phyloP scores from a whole-genome alignment of 768 basidiomycete species.

The Suillus spraguei region DNA sequence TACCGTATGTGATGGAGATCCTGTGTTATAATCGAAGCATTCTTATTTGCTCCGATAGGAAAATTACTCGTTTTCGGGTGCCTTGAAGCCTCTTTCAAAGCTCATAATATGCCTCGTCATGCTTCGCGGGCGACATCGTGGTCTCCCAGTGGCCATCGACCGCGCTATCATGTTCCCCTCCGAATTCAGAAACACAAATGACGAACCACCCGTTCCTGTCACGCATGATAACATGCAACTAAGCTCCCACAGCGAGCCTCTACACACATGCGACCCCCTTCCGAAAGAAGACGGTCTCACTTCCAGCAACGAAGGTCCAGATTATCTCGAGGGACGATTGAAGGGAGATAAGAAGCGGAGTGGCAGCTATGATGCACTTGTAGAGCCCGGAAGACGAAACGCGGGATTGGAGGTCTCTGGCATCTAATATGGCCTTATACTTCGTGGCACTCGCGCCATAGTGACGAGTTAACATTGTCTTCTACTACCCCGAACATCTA shows the following conservation, averaged over 20 bases:
- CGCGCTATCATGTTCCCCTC: conserved; percentile 81
- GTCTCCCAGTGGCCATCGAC: conserved; percentile 85
- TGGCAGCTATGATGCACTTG: conserved; percentile 9
- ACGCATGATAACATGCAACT: conserved; percentile 18
- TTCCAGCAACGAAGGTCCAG: neutral
- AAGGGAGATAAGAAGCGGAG: neutral
- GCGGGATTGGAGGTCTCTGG: neutral
- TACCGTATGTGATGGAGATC: conserved; percentile 47
- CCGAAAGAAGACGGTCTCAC: neutral
- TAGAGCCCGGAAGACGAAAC: neutral
- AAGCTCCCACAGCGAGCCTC: conserved; percentile 5
- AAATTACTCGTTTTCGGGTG: conserved; percentile 81
- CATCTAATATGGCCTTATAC: neutral
- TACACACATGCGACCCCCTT: neutral
- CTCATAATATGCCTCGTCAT: conserved; percentile 86
- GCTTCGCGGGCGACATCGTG: conserved; percentile 92
- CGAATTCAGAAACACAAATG: conserved; percentile 48
- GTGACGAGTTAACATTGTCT: neutral
- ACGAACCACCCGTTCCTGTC: conserved; percentile 13
- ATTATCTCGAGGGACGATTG: neutral
- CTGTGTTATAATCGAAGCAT: neutral
- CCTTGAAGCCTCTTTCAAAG: conserved; percentile 81
- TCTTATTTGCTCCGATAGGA: conserved; percentile 45
- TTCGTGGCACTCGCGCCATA: neutral
- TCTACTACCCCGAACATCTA: neutral